A percentile compares a stretch with the other conserved stretches of the same genome.
Conservation (phyloP, 768 basidiomycete genomes). For the Chalciporus piperatus region DNA sequence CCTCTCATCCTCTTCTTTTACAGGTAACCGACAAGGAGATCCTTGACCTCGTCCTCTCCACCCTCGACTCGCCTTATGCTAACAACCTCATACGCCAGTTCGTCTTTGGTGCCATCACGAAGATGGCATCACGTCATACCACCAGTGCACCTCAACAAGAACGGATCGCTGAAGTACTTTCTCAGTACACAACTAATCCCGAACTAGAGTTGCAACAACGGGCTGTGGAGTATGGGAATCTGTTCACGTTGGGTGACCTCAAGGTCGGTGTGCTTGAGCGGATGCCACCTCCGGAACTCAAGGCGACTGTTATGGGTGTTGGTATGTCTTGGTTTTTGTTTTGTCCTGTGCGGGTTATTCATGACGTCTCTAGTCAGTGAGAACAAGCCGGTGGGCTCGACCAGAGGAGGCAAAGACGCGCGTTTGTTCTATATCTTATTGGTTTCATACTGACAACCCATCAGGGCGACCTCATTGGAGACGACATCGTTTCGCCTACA, state of each 20-base stretch:
- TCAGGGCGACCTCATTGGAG: constrained; percentile 77
- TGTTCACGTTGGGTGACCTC: constrained; percentile 77
- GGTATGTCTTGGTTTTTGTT: constrained; percentile 45
- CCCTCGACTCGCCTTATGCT: constrained; percentile 90
- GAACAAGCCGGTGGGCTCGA: constrained; percentile 93
- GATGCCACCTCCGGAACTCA: constrained; percentile 98
- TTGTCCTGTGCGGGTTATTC: neutral
- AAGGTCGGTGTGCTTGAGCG: constrained; percentile 87
- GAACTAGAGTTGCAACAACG: constrained; percentile 96
- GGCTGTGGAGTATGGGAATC: constrained; percentile 88
- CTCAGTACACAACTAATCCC: constrained; percentile 80
- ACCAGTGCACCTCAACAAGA: constrained; percentile 68
- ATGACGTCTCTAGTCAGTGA: constrained; percentile 68
- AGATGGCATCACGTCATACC: constrained; percentile 79
- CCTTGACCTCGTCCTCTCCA: constrained; percentile 80
- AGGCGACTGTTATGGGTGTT: constrained; percentile 93
- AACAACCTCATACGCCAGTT: constrained; percentile 92
- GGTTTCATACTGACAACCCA: constrained; percentile 1
- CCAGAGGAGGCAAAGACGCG: constrained; percentile 72
- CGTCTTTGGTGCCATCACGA: constrained; percentile 84
- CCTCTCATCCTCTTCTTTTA: neutral
- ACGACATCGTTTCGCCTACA: constrained; percentile 53
- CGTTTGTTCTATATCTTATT: constrained; percentile 12
- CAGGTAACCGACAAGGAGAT: constrained; percentile 81
- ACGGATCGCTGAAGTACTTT: constrained; percentile 73